A percentile compares a stretch with the other conserved stretches of the same genome.
Conservation (phyloP, 208 protist genomes). For the Sergeia podlipaevii region DNA sequence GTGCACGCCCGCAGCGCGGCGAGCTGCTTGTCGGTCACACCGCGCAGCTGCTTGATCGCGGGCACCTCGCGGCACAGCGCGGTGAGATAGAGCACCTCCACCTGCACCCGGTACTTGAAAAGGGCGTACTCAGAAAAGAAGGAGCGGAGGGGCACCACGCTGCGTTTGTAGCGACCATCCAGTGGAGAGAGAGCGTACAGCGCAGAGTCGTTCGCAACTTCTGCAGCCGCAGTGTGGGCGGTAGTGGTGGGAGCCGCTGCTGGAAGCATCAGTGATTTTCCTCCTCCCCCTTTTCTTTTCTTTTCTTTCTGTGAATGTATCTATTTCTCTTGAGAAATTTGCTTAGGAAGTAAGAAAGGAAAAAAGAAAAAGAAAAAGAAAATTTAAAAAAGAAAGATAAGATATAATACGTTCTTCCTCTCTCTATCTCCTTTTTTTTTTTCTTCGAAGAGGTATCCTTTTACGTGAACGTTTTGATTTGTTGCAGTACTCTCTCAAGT, state of each 20-base stretch:
- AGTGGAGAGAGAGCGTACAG: constrained; percentile 91
- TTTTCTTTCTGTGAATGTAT: not conserved
- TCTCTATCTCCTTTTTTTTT: no score
- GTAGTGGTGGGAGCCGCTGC: constrained; percentile 12
- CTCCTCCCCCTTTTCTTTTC: not conserved
- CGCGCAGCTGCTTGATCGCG: constrained; percentile 41
- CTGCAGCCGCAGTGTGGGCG: constrained; percentile 14
- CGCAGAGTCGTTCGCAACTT: constrained; percentile 33
- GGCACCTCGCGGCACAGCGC: constrained; percentile 69
- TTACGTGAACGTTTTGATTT: no score
- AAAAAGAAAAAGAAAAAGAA: constrained; percentile 1
- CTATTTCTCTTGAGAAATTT: not conserved
- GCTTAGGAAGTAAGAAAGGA: not conserved
- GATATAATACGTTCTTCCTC: not conserved
- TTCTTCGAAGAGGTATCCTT: no score
- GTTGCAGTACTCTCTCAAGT: no score
- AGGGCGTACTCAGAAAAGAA: constrained; percentile 94
- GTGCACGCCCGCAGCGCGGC: constrained; percentile 38
- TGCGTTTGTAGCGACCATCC: constrained; percentile 92
- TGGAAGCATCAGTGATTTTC: not conserved
- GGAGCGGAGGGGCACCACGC: constrained; percentile 52
- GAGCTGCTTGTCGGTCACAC: constrained; percentile 53
- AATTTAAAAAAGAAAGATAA: not conserved
- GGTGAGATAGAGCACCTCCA: constrained; percentile 92
- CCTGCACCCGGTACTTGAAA: constrained; percentile 88